Conservation (phyloP, 1,284 basidiomycete species). For the Puccinia brachypodii region DNA sequence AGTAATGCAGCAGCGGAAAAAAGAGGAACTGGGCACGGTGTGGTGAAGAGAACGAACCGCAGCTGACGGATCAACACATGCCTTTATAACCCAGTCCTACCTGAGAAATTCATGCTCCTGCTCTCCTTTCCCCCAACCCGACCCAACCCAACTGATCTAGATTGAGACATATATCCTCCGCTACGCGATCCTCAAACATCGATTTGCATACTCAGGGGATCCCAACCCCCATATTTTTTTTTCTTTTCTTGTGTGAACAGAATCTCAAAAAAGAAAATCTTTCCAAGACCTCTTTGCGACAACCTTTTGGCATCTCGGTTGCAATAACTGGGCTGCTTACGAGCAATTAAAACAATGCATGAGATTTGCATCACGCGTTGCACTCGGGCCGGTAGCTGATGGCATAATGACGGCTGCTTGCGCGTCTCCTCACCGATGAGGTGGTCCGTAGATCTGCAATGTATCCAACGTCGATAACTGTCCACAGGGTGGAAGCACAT, state of each 20-base stretch:
- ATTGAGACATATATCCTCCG: slow-evolving; percentile 23
- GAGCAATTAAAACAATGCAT: no score
- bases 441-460: no score
- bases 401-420: no score
- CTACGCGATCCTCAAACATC: slow-evolving; percentile 33
- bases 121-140: slow-evolving; percentile 31
- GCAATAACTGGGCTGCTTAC: not conserved
- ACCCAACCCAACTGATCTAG: slow-evolving; percentile 35
- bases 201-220: slow-evolving; percentile 31
- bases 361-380: no score
- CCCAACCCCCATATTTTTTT: slow-evolving; percentile 2
- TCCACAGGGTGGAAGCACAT: no score
- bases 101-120: not conserved
- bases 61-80: slow-evolving; percentile 6
- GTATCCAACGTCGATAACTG: no score
- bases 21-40: not conserved
- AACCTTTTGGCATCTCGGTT: not conserved
- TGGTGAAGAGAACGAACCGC: slow-evolving; percentile 1
- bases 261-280: not conserved
- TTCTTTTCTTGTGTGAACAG: not conserved
- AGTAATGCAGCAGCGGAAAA: slow-evolving; percentile 16
- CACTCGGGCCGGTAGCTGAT: no score
- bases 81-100: slow-evolving; percentile 14
- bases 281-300: not conserved
- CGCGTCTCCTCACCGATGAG: no score